Percentiles rank a stretch among this genome's conserved stretches.
phyloP scores from a whole-genome alignment of 129 eudicot genomes.

The Logfia minima region DNA sequence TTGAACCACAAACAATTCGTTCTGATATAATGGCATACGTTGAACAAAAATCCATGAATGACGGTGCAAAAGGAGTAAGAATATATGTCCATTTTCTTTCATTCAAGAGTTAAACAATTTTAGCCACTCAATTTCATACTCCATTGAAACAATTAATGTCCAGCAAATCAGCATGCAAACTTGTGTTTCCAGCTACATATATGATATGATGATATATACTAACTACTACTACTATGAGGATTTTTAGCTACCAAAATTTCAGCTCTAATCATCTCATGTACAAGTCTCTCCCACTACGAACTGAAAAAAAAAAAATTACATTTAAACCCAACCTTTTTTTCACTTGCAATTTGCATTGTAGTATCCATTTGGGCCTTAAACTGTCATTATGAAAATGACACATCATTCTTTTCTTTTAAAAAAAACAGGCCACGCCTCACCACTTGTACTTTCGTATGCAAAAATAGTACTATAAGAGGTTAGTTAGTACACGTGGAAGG shows the following conservation, averaged over 20 bases:
- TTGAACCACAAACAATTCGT: too few relatives aligned
- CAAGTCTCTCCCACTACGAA: slow-evolving; percentile 15
- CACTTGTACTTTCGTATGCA: not conserved
- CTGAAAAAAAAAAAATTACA: not conserved
- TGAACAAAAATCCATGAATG: too few relatives aligned
- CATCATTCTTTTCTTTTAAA: not conserved
- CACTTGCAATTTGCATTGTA: not conserved
- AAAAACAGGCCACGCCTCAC: not conserved
- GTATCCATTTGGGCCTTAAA: not conserved
- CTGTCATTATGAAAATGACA: slow-evolving; percentile 16
- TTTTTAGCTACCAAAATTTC: slow-evolving; percentile 29
- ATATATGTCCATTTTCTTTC: too few relatives aligned
- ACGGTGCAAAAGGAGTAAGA: too few relatives aligned
- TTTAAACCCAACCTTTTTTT: not conserved
- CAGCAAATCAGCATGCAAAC: slow-evolving; percentile 1
- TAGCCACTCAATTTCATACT: too few relatives aligned
- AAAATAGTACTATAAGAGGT: not conserved
- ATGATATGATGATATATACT: not conserved
- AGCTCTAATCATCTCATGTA: slow-evolving; percentile 27
- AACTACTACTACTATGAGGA: not conserved
- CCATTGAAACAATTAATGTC: too few relatives aligned
- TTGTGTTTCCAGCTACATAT: not conserved
- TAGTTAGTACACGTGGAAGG: slow-evolving; percentile 2
- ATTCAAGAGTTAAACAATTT: too few relatives aligned
- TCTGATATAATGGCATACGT: too few relatives aligned